Conservation (phyloP, 2,329 filamentous ascomycete genomes). For the Penicillium sp. region DNA sequence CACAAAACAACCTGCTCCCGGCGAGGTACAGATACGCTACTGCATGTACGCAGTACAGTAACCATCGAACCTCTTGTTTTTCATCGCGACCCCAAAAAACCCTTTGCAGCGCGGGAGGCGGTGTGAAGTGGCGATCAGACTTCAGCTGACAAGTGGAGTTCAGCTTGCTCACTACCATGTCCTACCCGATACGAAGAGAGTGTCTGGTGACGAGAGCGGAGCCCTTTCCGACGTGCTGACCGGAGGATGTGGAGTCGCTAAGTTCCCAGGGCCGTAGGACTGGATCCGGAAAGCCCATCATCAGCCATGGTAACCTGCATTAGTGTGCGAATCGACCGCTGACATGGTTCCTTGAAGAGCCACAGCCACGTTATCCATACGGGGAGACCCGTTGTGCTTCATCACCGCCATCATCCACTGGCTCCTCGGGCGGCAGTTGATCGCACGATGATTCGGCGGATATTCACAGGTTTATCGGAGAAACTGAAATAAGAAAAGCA, state of each 20-base stretch:
- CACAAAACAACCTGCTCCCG: slow-evolving; percentile 16
- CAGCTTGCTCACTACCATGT: slow-evolving; percentile 20
- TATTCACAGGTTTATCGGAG: neutral
- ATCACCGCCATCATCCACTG: slow-evolving; percentile 19
- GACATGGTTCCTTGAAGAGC: slow-evolving; percentile 29
- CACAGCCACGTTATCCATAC: slow-evolving; percentile 29
- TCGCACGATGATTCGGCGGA: no score
- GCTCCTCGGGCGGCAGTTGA: neutral
- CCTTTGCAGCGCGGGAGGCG: slow-evolving; percentile 13
- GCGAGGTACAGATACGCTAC: slow-evolving; percentile 25
- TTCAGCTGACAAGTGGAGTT: slow-evolving; percentile 30
- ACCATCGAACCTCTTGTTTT: slow-evolving; percentile 12
- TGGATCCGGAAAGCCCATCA: slow-evolving; percentile 34
- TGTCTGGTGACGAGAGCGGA: slow-evolving; percentile 25
- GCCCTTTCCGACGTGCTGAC: slow-evolving; percentile 18
- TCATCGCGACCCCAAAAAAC: neutral
- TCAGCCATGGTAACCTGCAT: slow-evolving; percentile 41
- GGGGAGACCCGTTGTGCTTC: slow-evolving; percentile 7
- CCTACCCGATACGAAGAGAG: slow-evolving; percentile 16
- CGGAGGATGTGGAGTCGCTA: slow-evolving; percentile 30
- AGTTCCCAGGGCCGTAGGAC: slow-evolving; percentile 41
- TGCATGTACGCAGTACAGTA: slow-evolving; percentile 18
- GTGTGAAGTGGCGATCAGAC: slow-evolving; percentile 32
- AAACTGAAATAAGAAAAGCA: neutral
- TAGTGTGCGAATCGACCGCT: slow-evolving; percentile 36